phyloP scores from a whole-genome alignment of 2,329 filamentous ascomycete genomes.

The Lecanicillium sp. region DNA sequence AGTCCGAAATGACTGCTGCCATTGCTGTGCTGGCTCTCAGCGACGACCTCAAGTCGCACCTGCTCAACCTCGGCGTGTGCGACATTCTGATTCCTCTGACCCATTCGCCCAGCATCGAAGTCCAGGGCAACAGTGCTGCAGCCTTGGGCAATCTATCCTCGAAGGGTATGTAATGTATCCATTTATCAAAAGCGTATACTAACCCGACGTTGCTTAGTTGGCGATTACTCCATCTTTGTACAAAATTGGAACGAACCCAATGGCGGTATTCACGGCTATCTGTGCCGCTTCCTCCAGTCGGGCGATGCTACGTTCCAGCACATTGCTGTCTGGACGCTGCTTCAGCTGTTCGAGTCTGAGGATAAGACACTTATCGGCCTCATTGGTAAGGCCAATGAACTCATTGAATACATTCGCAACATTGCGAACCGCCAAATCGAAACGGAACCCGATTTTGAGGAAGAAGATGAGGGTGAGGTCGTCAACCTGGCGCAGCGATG shows the following conservation, averaged over 20 bases:
- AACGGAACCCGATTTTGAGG: constrained; percentile 76
- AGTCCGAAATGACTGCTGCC: constrained; percentile 99
- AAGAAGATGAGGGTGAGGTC: constrained; percentile 89
- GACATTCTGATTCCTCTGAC: constrained; percentile 94
- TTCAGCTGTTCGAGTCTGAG: constrained; percentile 92
- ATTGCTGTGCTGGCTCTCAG: constrained; percentile 94
- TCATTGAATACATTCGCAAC: constrained; percentile 84
- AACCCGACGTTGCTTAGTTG: constrained; percentile 55
- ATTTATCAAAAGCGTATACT: constrained; percentile 1
- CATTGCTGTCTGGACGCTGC: constrained; percentile 95
- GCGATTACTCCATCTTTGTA: constrained; percentile 93
- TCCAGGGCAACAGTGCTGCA: constrained; percentile 96
- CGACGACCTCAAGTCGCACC: constrained; percentile 88
- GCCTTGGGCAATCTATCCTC: constrained; percentile 93
- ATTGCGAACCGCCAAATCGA: constrained; percentile 89
- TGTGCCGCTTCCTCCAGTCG: constrained; percentile 86
- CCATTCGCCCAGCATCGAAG: constrained; percentile 91
- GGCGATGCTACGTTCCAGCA: constrained; percentile 98
- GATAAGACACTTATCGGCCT: constrained; percentile 82
- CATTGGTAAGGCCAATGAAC: constrained; percentile 84
- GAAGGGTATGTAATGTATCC: constrained; percentile 75
- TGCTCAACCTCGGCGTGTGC: constrained; percentile 88
- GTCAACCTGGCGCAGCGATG: constrained; percentile 86
- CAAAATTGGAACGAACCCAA: constrained; percentile 89
- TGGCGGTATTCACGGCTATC: constrained; percentile 91